Evolutionary conservation across 768 basidiomycete species (phyloP).

Genomic region (Suillus lakei): DNA sequence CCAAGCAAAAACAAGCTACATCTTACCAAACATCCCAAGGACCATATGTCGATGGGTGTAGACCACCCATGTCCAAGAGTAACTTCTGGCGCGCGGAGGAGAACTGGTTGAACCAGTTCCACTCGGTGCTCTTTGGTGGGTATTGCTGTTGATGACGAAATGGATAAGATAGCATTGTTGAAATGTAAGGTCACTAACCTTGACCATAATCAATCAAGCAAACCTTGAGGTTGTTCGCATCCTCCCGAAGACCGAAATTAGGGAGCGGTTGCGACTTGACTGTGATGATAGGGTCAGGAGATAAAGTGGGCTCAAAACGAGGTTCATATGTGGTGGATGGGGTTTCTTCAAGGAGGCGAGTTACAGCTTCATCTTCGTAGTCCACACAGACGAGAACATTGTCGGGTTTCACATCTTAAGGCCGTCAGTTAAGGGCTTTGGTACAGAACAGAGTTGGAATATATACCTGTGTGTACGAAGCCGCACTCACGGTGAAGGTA

Average conservation of each 20-base stretch:
- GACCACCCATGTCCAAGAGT: slow-evolving; percentile 26
- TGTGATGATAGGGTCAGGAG: slow-evolving; percentile 28
- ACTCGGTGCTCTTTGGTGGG: neutral
- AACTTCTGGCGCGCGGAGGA: slow-evolving; percentile 31
- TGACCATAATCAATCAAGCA: slow-evolving; percentile 26
- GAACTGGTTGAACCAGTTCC: slow-evolving; percentile 13
- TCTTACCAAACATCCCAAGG: slow-evolving; percentile 31
- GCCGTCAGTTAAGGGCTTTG: neutral
- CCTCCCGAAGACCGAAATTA: slow-evolving; percentile 15
- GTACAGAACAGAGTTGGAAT: neutral
- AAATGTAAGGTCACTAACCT: slow-evolving; percentile 14
- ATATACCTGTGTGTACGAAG: neutral
- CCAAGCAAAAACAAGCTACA: neutral
- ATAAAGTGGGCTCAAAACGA: slow-evolving; percentile 18
- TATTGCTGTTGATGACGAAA: neutral
- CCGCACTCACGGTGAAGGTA: slow-evolving; percentile 32
- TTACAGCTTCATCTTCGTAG: neutral
- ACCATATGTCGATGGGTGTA: slow-evolving; percentile 32
- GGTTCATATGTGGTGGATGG: slow-evolving; percentile 19
- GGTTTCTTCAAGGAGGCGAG: slow-evolving; percentile 1
- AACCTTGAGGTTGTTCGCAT: slow-evolving; percentile 21
- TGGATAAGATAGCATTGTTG: neutral
- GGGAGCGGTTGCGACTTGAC: slow-evolving; percentile 32
- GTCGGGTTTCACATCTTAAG: slow-evolving; percentile 28
- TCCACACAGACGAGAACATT: slow-evolving; percentile 21